Evolutionary conservation across 2,329 filamentous ascomycete species (phyloP).

Genomic region (Penicillium sp.): DNA sequence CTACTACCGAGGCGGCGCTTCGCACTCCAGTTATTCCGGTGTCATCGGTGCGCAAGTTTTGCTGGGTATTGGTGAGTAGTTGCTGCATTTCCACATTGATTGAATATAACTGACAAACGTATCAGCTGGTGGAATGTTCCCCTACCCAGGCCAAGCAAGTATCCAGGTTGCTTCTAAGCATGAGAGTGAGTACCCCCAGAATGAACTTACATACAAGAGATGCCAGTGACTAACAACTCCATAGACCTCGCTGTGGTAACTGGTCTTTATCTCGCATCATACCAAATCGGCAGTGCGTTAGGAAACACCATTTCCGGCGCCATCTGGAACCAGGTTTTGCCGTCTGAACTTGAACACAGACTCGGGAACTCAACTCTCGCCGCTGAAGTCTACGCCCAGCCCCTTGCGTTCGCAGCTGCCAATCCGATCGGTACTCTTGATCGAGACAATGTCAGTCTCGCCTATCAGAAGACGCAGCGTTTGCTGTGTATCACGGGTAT

Average conservation of each 20-base stretch:
- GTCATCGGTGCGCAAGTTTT: conserved; percentile 63
- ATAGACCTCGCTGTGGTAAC: conserved; percentile 62
- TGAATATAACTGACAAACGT: background rate
- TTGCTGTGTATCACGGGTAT: conserved; percentile 53
- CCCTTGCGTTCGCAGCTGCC: conserved; percentile 38
- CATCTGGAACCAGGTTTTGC: conserved; percentile 62
- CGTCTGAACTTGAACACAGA: conserved; percentile 42
- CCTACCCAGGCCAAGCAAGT: conserved; percentile 52
- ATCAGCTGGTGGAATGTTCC: conserved; percentile 59
- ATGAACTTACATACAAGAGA: background rate
- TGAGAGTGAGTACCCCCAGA: conserved; percentile 37
- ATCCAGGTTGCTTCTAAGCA: conserved; percentile 54
- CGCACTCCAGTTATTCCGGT: conserved; percentile 49
- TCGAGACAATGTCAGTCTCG: conserved; percentile 45
- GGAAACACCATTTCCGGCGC: conserved; percentile 62
- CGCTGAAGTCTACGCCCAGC: conserved; percentile 41
- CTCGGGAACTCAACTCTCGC: conserved; percentile 45
- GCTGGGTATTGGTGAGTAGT: conserved; percentile 54
- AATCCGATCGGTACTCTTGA: conserved; percentile 48
- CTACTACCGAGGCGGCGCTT: conserved; percentile 57
- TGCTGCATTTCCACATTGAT: background rate
- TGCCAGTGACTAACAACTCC: background rate
- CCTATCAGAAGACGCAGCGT: conserved; percentile 49
- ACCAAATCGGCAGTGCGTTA: conserved; percentile 62
- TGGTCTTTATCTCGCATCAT: conserved; percentile 61